Conservation (phyloP, 2,329 filamentous ascomycete species). For the Thielaviopsis populi region DNA sequence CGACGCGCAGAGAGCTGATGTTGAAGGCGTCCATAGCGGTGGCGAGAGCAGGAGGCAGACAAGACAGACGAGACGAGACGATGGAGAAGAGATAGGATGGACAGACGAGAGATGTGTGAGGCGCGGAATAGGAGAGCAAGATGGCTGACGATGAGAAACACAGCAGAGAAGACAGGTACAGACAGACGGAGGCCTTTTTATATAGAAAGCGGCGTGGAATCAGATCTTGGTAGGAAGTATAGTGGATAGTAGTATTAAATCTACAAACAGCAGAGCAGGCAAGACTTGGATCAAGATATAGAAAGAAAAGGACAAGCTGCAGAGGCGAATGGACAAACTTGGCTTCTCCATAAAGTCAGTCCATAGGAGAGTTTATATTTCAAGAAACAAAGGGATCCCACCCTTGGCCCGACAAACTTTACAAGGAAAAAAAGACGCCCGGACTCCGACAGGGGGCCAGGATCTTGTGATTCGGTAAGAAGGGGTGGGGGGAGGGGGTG, state of each 20-base stretch:
- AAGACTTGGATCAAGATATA: background rate
- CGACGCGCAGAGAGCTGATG: conserved; percentile 4
- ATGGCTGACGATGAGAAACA: too few relatives aligned
- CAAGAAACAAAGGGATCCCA: conserved; percentile 3
- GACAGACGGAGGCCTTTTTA: too few relatives aligned
- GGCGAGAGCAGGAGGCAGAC: background rate
- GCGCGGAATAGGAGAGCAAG: too few relatives aligned
- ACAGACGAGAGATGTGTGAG: background rate
- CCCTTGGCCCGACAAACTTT: background rate
- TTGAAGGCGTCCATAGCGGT: conserved; percentile 9
- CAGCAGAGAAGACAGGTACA: too few relatives aligned
- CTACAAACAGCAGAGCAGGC: too few relatives aligned
- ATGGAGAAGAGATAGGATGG: background rate
- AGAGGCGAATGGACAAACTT: background rate
- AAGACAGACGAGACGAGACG: background rate
- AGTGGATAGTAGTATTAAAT: background rate
- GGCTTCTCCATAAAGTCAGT: background rate
- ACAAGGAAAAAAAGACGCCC: background rate
- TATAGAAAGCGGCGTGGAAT: background rate
- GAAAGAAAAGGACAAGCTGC: background rate
- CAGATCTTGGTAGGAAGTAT: too few relatives aligned
- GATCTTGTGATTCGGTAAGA: background rate
- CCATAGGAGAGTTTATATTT: conserved; percentile 6
- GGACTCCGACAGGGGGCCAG: background rate
- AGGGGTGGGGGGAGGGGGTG: too few relatives aligned